Conservation (phyloP, 2,329 filamentous ascomycete genomes). For the Cytospora paraplurivora region DNA sequence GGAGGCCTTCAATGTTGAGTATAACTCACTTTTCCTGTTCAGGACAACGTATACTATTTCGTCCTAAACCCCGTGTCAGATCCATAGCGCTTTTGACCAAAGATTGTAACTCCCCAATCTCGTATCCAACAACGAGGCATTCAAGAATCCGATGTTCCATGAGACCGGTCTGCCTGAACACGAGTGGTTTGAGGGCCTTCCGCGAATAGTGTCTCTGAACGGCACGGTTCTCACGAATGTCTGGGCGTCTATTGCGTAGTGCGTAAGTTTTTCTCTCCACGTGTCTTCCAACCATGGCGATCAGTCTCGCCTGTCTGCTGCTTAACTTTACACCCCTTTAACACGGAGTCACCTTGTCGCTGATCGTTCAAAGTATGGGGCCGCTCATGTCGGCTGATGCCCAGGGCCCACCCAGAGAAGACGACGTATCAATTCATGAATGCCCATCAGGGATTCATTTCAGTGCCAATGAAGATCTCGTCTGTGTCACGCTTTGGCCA, state of each 20-base stretch:
- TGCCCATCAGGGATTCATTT: slow-evolving; percentile 5
- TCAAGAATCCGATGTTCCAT: too few relatives aligned
- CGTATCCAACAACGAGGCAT: too few relatives aligned
- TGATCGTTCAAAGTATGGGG: slow-evolving; percentile 20
- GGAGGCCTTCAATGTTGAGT: too few relatives aligned
- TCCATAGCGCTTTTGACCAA: too few relatives aligned
- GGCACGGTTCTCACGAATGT: not conserved
- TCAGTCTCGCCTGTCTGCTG: slow-evolving; percentile 4
- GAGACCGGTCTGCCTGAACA: too few relatives aligned
- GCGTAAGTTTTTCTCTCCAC: not conserved
- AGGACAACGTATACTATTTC: too few relatives aligned
- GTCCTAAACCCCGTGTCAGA: too few relatives aligned
- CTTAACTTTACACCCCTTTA: slow-evolving; percentile 7
- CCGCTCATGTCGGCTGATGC: slow-evolving; percentile 13
- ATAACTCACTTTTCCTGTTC: too few relatives aligned
- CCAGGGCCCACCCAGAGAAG: slow-evolving; percentile 2
- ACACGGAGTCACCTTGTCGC: slow-evolving; percentile 4
- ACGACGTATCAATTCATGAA: slow-evolving; percentile 10
- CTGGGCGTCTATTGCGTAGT: not conserved
- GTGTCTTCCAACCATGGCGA: not conserved
- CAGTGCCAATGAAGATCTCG: slow-evolving; percentile 8
- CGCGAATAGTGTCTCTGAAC: too few relatives aligned
- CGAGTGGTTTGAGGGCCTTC: too few relatives aligned
- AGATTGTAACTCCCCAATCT: too few relatives aligned
- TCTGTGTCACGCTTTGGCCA: too few relatives aligned